Evolutionary conservation across 768 basidiomycete species (phyloP).

Genomic region (Leccinum sublutescens): DNA sequence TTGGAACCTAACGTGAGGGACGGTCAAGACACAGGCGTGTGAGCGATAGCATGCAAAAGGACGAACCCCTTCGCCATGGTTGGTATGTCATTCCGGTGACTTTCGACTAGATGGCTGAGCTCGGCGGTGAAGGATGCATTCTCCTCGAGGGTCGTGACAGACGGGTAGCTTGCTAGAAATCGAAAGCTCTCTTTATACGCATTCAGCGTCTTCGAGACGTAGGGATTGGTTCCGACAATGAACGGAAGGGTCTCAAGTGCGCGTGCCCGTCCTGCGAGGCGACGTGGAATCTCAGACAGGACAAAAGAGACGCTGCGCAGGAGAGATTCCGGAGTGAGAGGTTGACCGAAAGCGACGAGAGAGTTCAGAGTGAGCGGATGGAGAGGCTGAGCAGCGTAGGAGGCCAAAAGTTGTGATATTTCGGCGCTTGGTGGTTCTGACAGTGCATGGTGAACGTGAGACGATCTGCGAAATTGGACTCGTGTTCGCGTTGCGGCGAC

Average conservation of each 20-base stretch:
- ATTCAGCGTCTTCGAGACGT: constrained; percentile 68
- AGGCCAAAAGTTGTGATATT: constrained; percentile 57
- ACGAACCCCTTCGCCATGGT: constrained; percentile 84
- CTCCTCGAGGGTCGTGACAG: constrained; percentile 62
- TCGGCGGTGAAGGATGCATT: constrained; percentile 67
- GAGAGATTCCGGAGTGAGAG: constrained; percentile 67
- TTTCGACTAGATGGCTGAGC: constrained; percentile 68
- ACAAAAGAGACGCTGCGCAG: constrained; percentile 73
- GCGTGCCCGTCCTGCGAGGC: constrained; percentile 71
- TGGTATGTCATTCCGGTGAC: constrained; percentile 85
- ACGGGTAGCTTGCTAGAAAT: constrained; percentile 64
- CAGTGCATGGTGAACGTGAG: constrained; percentile 39
- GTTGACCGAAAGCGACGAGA: constrained; percentile 72
- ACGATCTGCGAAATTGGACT: constrained; percentile 13
- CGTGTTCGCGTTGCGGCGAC: neutral
- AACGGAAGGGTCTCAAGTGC: constrained; percentile 77
- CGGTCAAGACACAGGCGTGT: neutral
- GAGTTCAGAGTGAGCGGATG: constrained; percentile 69
- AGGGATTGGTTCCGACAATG: constrained; percentile 88
- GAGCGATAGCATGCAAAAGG: constrained; percentile 4
- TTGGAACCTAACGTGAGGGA: constrained; percentile 57
- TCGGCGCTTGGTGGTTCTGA: constrained; percentile 49
- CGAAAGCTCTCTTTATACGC: constrained; percentile 70
- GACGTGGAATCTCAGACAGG: constrained; percentile 71
- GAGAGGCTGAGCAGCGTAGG: constrained; percentile 61